A percentile compares a stretch with the other conserved stretches of the same genome.
Evolutionary conservation across 352 stramenopile genomes (phyloP).

Genomic region (Pythium dissotocum): DNA sequence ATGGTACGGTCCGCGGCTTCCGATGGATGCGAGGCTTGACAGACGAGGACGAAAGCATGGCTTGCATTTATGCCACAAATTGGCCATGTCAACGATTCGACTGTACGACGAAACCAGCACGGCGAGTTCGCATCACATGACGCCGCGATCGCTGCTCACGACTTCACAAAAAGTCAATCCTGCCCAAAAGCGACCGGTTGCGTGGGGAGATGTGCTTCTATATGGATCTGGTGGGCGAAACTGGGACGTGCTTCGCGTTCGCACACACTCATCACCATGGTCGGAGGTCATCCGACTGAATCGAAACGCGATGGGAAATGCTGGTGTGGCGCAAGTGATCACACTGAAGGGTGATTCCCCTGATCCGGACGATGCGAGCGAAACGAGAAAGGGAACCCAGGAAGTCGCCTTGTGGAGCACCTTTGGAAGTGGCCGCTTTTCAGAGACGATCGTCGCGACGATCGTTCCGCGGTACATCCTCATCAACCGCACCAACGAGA

Average conservation of each 20-base stretch:
- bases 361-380: conserved; percentile 58
- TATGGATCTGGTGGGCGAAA: conserved; percentile 78
- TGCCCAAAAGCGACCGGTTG: conserved; percentile 75
- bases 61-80: conserved; percentile 85
- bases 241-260: conserved; percentile 83
- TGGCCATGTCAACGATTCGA: conserved; percentile 86
- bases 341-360: conserved; percentile 75
- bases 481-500: conserved; percentile 84
- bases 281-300: conserved; percentile 86
- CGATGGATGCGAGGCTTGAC: conserved; percentile 60
- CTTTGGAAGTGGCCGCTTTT: conserved; percentile 80
- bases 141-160: conserved; percentile 67
- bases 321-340: conserved; percentile 83
- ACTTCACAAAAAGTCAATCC: conserved; percentile 77
- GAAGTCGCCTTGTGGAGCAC: conserved; percentile 86
- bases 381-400: conserved; percentile 66
- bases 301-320: conserved; percentile 88
- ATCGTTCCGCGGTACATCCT: conserved; percentile 86
- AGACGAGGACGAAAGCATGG: conserved; percentile 64
- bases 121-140: conserved; percentile 81
- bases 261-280: conserved; percentile 74
- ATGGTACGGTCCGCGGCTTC: conserved; percentile 78
- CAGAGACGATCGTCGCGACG: conserved; percentile 86
- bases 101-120: conserved; percentile 88
- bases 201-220: conserved; percentile 73